Conservation (phyloP, 768 basidiomycete species). For the Pisolithus sp. region DNA sequence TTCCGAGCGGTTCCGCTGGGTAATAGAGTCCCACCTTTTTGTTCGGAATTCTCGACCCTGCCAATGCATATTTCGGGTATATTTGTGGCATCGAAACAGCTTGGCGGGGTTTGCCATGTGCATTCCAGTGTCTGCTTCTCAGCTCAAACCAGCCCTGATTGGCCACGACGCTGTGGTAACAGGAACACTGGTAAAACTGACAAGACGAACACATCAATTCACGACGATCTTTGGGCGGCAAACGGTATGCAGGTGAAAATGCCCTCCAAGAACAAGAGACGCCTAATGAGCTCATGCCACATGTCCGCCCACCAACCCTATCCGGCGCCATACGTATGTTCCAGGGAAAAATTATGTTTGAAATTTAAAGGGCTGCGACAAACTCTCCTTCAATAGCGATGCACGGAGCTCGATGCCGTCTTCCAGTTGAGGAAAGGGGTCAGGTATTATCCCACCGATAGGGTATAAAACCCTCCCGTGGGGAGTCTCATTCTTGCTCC, state of each 20-base stretch:
- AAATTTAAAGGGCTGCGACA: background rate
- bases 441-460: conserved; percentile 14
- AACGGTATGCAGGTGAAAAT: background rate
- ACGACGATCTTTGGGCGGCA: background rate
- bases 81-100: background rate
- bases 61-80: background rate
- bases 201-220: background rate
- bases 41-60: background rate
- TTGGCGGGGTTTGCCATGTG: background rate
- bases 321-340: background rate
- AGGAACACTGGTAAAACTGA: background rate
- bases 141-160: conserved; percentile 1
- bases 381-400: background rate
- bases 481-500: conserved; percentile 11
- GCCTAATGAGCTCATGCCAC: background rate
- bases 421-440: conserved; percentile 14
- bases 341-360: background rate
- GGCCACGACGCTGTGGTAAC: background rate
- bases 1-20: background rate
- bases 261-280: background rate
- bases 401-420: background rate
- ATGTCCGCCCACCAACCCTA: background rate
- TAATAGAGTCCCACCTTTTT: background rate
- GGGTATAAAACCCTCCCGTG: conserved; percentile 22
- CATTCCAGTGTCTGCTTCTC: background rate